Conservation (phyloP, 75 land plant genomes). For the Chamaecyparis obtusa region DNA sequence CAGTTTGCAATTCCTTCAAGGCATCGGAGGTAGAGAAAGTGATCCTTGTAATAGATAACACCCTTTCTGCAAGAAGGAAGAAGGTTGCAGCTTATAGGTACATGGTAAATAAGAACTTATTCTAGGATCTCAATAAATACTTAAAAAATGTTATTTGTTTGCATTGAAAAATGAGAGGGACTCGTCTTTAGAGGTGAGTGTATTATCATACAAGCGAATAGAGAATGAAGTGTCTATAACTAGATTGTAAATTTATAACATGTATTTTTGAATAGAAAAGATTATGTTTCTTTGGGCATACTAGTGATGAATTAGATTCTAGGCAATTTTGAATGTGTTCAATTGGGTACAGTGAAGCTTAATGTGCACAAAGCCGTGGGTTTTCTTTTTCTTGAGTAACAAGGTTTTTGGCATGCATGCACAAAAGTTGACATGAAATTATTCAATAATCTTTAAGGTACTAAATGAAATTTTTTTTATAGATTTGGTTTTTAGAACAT, state of each 20-base stretch:
- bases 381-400: too few relatives aligned
- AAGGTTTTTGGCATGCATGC: too few relatives aligned
- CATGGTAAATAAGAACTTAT: slow-evolving; percentile 24
- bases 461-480: too few relatives aligned
- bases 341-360: too few relatives aligned
- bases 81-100: slow-evolving; percentile 84
- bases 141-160: background rate
- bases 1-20: slow-evolving; percentile 67
- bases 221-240: background rate
- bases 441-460: too few relatives aligned
- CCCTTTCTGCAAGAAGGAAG: slow-evolving; percentile 48
- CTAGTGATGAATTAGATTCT: too few relatives aligned
- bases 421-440: too few relatives aligned
- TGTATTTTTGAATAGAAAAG: background rate
- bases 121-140: background rate
- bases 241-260: background rate
- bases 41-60: slow-evolving; percentile 78
- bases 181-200: background rate
- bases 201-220: background rate
- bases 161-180: background rate
- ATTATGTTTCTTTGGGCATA: background rate
- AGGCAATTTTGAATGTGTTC: too few relatives aligned
- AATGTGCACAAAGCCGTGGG: too few relatives aligned
- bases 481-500: too few relatives aligned
- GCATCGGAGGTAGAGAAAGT: slow-evolving; percentile 63